Evolutionary conservation across 202 grass and related monocot genomes (phyloP), one percentile per base, ranked within the genome.

Genomic region (Eragrostis tef): DNA sequence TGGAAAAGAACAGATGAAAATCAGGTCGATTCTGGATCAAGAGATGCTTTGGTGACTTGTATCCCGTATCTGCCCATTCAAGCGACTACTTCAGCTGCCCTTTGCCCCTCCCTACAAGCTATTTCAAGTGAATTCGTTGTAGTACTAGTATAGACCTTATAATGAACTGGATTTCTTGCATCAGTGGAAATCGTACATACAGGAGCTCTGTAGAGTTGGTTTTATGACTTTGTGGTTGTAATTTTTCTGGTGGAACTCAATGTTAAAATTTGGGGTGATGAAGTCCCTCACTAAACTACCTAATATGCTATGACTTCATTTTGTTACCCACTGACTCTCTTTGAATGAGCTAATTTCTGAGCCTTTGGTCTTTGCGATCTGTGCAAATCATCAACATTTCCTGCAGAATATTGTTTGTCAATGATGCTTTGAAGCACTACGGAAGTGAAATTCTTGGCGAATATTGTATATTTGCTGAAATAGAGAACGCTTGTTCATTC

Each of bases 21-120:
- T 46, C 60, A 39, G 71, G 64, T 77, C 5, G 64, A 79, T 88
- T 67, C 68, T 74, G 68, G 67, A 73, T 73, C 74, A 79, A 65
- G 63, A 69, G 70, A 81, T 69, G 84, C 77, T 81, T 75, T 29
- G 3, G 44, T 67, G 61, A 67, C 70, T 71, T 87, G 64, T 82
- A 87, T 78, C 79, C 84, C 79, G 85, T 46, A 49, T 87, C 73
- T 87, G 86, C 86, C 64, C 41, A 54, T 79, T 83, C 67, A 83
- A 87, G 74, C 74, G 74, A 83, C 39, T 67, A 48, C n/a, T 87
- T 83, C 41, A 83, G 22, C 67, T 43, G 50, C 67, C 74, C 41
- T 48, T 47, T n/a, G 50, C 56, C 17, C 64, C 62, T 41, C 62
- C 20, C 66, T 63, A 72, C 56, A 71, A 71, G 14, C 9, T 69